A percentile compares a stretch with the other conserved stretches of the same genome.
Conservation (phyloP, 2,329 filamentous ascomycete species). For the Paecilomyces niveus region DNA sequence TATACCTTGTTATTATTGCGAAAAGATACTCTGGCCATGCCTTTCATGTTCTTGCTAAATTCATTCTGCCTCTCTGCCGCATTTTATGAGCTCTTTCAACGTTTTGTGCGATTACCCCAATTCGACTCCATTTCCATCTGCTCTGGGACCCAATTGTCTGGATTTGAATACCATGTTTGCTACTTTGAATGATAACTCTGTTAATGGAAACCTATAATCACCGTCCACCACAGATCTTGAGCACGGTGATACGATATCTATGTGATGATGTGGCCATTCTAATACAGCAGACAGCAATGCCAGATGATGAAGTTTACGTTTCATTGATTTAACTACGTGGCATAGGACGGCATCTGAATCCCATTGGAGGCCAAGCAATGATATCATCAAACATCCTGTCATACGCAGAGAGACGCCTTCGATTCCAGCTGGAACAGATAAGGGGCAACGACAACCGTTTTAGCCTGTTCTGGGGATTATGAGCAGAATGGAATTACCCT, state of each 20-base stretch:
- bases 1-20: neutral
- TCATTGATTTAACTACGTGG: no score
- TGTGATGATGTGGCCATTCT: neutral
- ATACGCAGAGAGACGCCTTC: neutral
- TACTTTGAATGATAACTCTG: neutral
- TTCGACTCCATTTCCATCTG: constrained; percentile 6
- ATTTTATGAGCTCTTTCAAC: neutral
- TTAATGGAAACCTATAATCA: neutral
- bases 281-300: neutral
- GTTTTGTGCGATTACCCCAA: constrained; percentile 7
- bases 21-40: neutral
- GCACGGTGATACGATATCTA: neutral
- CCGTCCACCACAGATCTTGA: neutral
- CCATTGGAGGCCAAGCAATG: no score
- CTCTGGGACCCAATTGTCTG: constrained; percentile 7
- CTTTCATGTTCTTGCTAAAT: neutral
- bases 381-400: neutral
- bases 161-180: constrained; percentile 6
- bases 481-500: neutral
- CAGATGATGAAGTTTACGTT: neutral
- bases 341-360: no score
- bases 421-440: neutral
- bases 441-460: neutral
- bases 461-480: neutral
- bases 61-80: neutral